Percentiles rank a stretch among this genome's conserved stretches.
These are phyloP conservation scores for Casuarina glauca DNA, from an alignment of 306 rosid genomes.

Conservation along the genomic window DNA sequence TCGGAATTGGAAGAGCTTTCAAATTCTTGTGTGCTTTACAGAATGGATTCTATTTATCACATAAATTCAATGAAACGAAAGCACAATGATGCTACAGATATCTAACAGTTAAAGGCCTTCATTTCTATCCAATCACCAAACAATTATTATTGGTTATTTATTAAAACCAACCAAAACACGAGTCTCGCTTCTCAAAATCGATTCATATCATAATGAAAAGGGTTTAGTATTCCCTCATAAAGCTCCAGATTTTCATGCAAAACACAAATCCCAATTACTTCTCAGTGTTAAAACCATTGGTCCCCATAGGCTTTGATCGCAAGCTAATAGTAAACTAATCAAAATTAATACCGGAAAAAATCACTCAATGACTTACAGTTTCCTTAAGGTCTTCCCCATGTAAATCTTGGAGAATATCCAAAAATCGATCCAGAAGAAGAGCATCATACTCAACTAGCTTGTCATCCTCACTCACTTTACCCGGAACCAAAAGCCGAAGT, in stretches of 20 bases:
- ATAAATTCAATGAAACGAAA: background rate
- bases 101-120: background rate
- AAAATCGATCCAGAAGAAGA: conserved; percentile 87
- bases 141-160: background rate
- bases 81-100: background rate
- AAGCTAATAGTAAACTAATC: background rate
- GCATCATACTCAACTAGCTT: conserved; percentile 94
- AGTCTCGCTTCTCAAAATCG: background rate
- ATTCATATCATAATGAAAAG: background rate
- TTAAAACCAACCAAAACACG: conserved; percentile 5
- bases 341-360: conserved; percentile 10
- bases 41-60: background rate
- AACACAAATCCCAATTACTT: conserved; percentile 12
- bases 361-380: conserved; percentile 58
- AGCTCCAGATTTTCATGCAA: conserved; percentile 23
- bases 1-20: background rate
- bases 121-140: background rate
- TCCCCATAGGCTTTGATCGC: conserved; percentile 13
- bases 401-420: conserved; percentile 96
- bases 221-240: background rate
- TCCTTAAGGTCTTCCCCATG: conserved; percentile 96
- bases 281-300: conserved; percentile 14
- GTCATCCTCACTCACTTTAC: conserved; percentile 94
- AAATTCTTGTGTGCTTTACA: background rate
- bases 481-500: conserved; percentile 79